phyloP scores from a whole-genome alignment of 2,329 filamentous ascomycete species.

The Pezicula radicicola region DNA sequence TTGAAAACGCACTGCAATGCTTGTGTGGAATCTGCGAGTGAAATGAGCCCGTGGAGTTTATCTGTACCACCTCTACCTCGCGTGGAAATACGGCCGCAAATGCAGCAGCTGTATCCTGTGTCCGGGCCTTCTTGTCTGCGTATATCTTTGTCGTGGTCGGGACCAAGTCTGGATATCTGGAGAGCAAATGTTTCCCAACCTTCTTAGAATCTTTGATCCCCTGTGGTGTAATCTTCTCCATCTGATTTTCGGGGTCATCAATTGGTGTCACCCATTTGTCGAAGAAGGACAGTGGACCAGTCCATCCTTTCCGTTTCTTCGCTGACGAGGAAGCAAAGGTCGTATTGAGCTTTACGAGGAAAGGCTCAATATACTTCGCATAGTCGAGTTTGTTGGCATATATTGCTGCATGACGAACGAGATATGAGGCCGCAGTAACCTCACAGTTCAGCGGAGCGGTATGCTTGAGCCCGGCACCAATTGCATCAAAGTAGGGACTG shows the following conservation, averaged over 20 bases:
- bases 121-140: constrained; percentile 25
- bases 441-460: constrained; percentile 49
- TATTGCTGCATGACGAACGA: constrained; percentile 57
- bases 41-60: constrained; percentile 52
- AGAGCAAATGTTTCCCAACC: constrained; percentile 23
- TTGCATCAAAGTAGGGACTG: constrained; percentile 53
- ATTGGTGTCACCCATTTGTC: constrained; percentile 25
- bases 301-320: constrained; percentile 22
- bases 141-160: constrained; percentile 26
- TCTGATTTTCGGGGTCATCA: constrained; percentile 24
- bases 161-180: constrained; percentile 23
- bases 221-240: constrained; percentile 26
- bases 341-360: constrained; percentile 56
- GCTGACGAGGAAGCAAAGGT: constrained; percentile 18
- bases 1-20: constrained; percentile 54
- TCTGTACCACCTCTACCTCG: constrained; percentile 22
- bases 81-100: constrained; percentile 24
- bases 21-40: constrained; percentile 39
- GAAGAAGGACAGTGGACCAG: constrained; percentile 22
- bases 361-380: constrained; percentile 54
- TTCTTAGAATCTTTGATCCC: constrained; percentile 24
- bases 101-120: constrained; percentile 25
- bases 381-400: constrained; percentile 59
- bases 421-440: constrained; percentile 48
- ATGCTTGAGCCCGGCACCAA: constrained; percentile 29